These are phyloP conservation scores for Volvox carteri DNA, from an alignment of 163 green algal species.

Conservation along the genomic window DNA sequence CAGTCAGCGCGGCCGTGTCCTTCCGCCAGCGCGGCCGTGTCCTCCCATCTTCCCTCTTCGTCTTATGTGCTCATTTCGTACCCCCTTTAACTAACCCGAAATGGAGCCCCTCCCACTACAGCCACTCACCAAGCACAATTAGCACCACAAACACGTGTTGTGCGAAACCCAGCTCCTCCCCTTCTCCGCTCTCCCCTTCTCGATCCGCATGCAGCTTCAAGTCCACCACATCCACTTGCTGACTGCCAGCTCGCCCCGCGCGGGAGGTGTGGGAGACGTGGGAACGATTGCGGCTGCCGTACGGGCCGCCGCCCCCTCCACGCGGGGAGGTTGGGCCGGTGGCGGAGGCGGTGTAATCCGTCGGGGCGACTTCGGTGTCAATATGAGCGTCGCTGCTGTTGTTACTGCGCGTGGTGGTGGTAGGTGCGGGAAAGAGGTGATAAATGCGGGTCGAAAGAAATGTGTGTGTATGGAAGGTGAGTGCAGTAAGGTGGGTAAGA, in stretches of 20 bases:
- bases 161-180: slow-evolving; percentile 6
- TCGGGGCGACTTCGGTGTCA: neutral
- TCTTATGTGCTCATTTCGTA: too few species aligned
- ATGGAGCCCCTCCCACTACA: too few species aligned
- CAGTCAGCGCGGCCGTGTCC: too few species aligned
- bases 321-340: too few species aligned
- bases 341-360: too few species aligned
- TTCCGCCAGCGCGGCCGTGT: too few species aligned
- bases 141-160: slow-evolving; percentile 64
- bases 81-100: too few species aligned
- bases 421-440: too few species aligned
- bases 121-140: slow-evolving; percentile 62
- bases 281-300: neutral
- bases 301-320: neutral
- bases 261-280: neutral
- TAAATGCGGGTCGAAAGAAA: too few species aligned
- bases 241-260: neutral
- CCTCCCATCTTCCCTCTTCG: too few species aligned
- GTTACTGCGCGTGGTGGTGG: slow-evolving; percentile 3
- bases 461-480: too few species aligned
- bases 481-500: too few species aligned
- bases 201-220: slow-evolving; percentile 29
- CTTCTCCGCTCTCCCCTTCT: neutral
- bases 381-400: slow-evolving; percentile 2
- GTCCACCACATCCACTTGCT: slow-evolving; percentile 57